Base-by-base conservation (phyloP, 768 basidiomycete genomes). In the Termitomyces bulborhizus region DNA sequence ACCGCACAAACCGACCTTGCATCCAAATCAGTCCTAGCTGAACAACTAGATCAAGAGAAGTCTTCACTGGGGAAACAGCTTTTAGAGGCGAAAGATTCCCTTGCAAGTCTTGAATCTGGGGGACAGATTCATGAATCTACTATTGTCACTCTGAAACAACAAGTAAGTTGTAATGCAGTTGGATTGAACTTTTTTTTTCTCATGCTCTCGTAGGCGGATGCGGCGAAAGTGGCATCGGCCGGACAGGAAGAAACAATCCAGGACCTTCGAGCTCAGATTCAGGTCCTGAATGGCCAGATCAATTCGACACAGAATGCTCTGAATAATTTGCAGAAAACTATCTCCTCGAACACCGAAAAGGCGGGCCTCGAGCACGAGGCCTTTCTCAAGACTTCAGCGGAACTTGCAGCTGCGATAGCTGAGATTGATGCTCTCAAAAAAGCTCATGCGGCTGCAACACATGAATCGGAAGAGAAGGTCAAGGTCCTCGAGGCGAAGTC, bases 281-380 rank as follows among this genome's bases (percentile, higher is more conserved):
- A 75, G 51, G 65, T 69, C 12, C 66, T 90, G 34, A 80, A 84
- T 61, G 67, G 66, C 1, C 78, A 85, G 52, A 65, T 86, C 11
- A 55, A 68, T 4, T 68, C 74, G 16, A 75, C 80, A 11, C 80
- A 82, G 57, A 78, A 77, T 58, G 77, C 77, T 41, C 66, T 90
- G 16, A 79, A 81, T 29, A 68, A 68, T 3, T 68, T 86, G 16
- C 76, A 78, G 57, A 62, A 71, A 13, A 68, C 76, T 6, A 71
- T 75, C 13, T 65, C 71, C 3, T 68, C 74, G 1, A 75, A 73
- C 29, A 73, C 78, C 0, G 67, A 76, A 1, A 73, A 76, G 15
- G 80, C 82, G 15, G 81, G 81, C 43, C 69, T 76, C 40, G 85
- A 90, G 57, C 84, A 76, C 18, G 85, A 85, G 61, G 81, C 82